A percentile compares a stretch with the other conserved stretches of the same genome.
phyloP scores from a whole-genome alignment of 2,329 filamentous ascomycete species.

The Cercospora sp. region DNA sequence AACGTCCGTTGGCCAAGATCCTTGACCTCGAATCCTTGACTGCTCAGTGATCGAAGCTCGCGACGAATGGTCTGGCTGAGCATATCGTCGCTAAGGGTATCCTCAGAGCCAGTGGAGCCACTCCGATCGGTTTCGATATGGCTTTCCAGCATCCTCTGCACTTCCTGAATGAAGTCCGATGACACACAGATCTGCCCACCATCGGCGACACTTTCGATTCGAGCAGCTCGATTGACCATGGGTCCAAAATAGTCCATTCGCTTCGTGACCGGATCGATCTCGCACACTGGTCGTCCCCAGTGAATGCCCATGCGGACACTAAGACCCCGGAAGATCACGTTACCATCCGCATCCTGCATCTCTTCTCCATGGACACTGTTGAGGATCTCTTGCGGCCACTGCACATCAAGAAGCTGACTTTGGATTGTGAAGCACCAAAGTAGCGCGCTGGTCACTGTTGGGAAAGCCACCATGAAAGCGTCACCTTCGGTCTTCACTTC shows the following conservation, averaged over 20 bases:
- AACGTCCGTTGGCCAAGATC: constrained; percentile 93
- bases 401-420: constrained; percentile 78
- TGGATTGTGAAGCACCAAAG: constrained; percentile 98
- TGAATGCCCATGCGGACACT: constrained; percentile 98
- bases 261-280: constrained; percentile 91
- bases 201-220: constrained; percentile 91
- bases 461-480: constrained; percentile 98
- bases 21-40: constrained; percentile 94
- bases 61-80: constrained; percentile 77
- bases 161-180: constrained; percentile 94
- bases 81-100: constrained; percentile 72
- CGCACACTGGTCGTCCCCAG: constrained; percentile 90
- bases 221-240: constrained; percentile 96
- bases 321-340: constrained; percentile 87
- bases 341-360: constrained; percentile 78
- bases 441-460: constrained; percentile 88
- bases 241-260: constrained; percentile 99
- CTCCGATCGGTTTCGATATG: constrained; percentile 81
- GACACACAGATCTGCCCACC: constrained; percentile 97
- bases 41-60: constrained; percentile 82
- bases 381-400: constrained; percentile 91
- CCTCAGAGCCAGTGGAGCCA: constrained; percentile 69
- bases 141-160: constrained; percentile 84
- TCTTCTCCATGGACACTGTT: constrained; percentile 83
- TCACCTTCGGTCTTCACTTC: constrained; percentile 99